These are phyloP conservation scores for Isoetes taiwanensis DNA, from an alignment of 75 land plant genomes.

Conservation along the genomic window DNA sequence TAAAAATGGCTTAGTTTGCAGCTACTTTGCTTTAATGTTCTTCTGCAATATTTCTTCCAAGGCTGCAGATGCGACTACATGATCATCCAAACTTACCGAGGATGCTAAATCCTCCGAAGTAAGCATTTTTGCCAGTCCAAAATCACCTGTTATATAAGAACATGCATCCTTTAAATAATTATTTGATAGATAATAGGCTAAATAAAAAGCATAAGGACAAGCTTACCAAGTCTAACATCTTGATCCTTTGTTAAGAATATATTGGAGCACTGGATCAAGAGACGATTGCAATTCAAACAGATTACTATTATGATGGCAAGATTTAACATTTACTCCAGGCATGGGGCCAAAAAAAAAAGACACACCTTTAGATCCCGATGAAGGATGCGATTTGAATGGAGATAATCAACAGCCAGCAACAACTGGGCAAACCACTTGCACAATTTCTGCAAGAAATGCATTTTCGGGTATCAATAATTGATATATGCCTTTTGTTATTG, in stretches of 20 bases:
- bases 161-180: background rate
- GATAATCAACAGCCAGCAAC: conserved; percentile 82
- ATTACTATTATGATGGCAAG: no score
- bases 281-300: no score
- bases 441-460: conserved; percentile 60
- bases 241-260: conserved; percentile 95
- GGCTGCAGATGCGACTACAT: background rate
- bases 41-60: background rate
- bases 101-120: conserved; percentile 47
- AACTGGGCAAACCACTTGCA: conserved; percentile 93
- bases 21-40: background rate
- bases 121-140: conserved; percentile 63
- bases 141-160: conserved; percentile 34
- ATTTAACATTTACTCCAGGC: no score
- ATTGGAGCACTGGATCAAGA: conserved; percentile 99
- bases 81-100: conserved; percentile 28
- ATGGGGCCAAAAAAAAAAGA: background rate
- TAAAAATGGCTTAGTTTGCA: background rate
- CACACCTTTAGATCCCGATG: conserved; percentile 95
- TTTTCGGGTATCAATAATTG: no score
- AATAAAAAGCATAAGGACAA: no score
- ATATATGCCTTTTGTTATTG: no score
- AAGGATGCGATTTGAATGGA: conserved; percentile 90
- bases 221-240: conserved; percentile 82
- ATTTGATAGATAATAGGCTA: background rate